Conservation (phyloP, 805 yeast species). For the Grigorovia transvaalensis region DNA sequence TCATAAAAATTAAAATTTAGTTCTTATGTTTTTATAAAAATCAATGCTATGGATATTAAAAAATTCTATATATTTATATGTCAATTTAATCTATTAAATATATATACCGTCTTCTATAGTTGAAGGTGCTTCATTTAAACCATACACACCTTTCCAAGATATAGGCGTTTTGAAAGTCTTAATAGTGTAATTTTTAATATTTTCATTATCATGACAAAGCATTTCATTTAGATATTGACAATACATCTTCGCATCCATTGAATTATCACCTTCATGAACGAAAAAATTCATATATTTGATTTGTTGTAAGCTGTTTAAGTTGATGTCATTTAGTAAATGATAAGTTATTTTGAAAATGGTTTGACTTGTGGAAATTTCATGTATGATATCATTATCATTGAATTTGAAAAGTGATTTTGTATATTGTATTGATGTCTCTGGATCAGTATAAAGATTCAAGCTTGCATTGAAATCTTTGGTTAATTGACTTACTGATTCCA, state of each 20-base stretch:
- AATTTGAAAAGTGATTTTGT: conserved; percentile 17
- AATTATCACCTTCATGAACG: conserved; percentile 88
- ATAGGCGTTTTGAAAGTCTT: conserved; percentile 43
- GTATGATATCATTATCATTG: conserved; percentile 15
- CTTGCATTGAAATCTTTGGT: conserved; percentile 14
- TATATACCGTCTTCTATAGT: conserved; percentile 72
- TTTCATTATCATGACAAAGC: conserved; percentile 10
- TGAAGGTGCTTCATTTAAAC: conserved; percentile 52
- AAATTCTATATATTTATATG: background rate
- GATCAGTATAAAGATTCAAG: conserved; percentile 15
- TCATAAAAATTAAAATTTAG: no score
- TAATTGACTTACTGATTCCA: conserved; percentile 16
- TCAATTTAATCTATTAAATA: conserved; percentile 9
- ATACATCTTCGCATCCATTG: conserved; percentile 45
- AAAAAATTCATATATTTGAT: conserved; percentile 41
- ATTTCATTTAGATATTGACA: conserved; percentile 1
- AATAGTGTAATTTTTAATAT: conserved; percentile 10
- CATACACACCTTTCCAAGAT: conserved; percentile 83
- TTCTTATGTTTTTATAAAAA: background rate
- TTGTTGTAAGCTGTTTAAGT: conserved; percentile 8
- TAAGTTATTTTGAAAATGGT: conserved; percentile 21
- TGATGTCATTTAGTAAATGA: conserved; percentile 18
- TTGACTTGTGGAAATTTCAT: conserved; percentile 22
- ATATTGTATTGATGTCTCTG: conserved; percentile 8
- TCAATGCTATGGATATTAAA: background rate